Conservation (phyloP, 2,329 filamentous ascomycete genomes). For the Penicillium digitatum region DNA sequence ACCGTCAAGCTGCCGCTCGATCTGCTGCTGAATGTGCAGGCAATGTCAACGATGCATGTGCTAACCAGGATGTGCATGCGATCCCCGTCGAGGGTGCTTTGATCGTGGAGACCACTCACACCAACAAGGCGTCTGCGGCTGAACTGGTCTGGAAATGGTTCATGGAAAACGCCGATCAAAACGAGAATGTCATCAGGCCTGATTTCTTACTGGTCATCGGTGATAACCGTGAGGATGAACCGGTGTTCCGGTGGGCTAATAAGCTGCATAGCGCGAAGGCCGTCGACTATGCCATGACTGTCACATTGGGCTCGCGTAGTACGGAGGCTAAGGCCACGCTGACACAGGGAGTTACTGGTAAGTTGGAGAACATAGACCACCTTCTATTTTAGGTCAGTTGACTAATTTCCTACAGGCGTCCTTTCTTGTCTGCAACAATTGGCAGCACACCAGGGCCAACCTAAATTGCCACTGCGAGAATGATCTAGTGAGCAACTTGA, state of each 20-base stretch:
- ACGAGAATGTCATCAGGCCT: slow-evolving; percentile 43
- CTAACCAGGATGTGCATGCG: slow-evolving; percentile 76
- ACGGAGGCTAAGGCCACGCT: slow-evolving; percentile 82
- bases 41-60: slow-evolving; percentile 92
- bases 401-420: slow-evolving; percentile 40
- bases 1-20: slow-evolving; percentile 68
- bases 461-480: slow-evolving; percentile 20
- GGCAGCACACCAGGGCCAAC: slow-evolving; percentile 24
- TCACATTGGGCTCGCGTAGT: slow-evolving; percentile 80
- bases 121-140: slow-evolving; percentile 82
- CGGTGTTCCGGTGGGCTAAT: slow-evolving; percentile 93
- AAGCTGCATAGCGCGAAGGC: slow-evolving; percentile 57
- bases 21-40: slow-evolving; percentile 86
- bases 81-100: slow-evolving; percentile 75
- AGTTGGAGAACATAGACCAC: slow-evolving; percentile 37
- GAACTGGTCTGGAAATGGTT: slow-evolving; percentile 65
- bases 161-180: slow-evolving; percentile 53
- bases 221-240: slow-evolving; percentile 88
- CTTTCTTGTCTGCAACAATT: slow-evolving; percentile 53
- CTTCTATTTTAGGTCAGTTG: slow-evolving; percentile 4
- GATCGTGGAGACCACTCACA: slow-evolving; percentile 78
- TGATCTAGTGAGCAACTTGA: background rate
- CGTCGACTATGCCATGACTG: slow-evolving; percentile 71
- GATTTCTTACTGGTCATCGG: slow-evolving; percentile 89
- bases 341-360: slow-evolving; percentile 88